Evolutionary conservation across 2,329 filamentous ascomycete genomes (phyloP).

Genomic region (Sporothrix schenckii): DNA sequence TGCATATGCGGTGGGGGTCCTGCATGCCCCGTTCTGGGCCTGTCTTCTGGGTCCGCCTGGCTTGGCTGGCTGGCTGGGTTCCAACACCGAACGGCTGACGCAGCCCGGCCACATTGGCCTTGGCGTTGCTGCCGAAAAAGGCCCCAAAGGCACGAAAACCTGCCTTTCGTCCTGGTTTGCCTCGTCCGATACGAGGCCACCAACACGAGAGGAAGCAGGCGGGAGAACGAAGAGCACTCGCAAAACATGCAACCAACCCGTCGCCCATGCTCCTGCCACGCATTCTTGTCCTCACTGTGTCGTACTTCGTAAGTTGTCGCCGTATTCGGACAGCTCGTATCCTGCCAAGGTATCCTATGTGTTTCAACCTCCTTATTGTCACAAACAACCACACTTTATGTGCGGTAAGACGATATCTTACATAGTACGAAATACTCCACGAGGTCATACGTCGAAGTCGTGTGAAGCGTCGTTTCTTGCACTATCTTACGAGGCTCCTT

Average conservation of each 20-base stretch:
- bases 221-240: neutral
- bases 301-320: neutral
- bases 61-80: neutral
- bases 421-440: too few relatives aligned
- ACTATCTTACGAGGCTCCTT: neutral
- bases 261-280: neutral
- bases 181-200: constrained; percentile 21
- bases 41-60: neutral
- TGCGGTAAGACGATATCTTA: neutral
- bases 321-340: neutral
- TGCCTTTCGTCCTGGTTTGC: neutral
- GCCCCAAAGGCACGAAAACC: neutral
- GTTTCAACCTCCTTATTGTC: neutral
- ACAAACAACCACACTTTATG: neutral
- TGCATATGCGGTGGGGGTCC: constrained; percentile 11
- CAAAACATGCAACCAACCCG: too few relatives aligned
- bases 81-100: constrained; percentile 21
- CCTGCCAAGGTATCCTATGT: neutral
- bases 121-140: neutral
- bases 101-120: constrained; percentile 18
- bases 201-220: neutral
- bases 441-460: neutral
- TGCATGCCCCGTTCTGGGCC: neutral
- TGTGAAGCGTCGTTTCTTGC: constrained; percentile 16
- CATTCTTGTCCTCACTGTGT: neutral